These are phyloP conservation scores for Beauveria sp. DNA, from an alignment of 2,329 filamentous ascomycete genomes.

Conservation along the genomic window DNA sequence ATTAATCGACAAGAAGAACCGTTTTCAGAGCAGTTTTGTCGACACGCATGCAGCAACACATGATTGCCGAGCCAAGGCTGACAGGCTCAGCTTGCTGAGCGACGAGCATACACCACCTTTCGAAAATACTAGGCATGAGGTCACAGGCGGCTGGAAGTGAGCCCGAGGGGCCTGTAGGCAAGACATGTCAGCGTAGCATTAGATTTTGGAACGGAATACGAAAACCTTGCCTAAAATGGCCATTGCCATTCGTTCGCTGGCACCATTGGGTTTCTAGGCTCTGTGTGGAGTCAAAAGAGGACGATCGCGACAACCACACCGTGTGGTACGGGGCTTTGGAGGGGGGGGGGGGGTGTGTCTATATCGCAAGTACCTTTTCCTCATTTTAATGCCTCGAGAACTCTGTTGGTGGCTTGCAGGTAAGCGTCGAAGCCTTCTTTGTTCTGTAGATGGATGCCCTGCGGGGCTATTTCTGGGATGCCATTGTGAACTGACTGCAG, in stretches of 20 bases:
- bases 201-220: not conserved
- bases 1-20: not conserved
- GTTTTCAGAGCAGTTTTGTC: too few species aligned
- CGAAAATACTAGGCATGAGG: not conserved
- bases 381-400: not conserved
- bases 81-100: not conserved
- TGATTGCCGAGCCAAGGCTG: not conserved
- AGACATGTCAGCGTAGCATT: not conserved
- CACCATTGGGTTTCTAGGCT: not conserved
- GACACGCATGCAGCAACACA: not conserved
- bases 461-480: not conserved
- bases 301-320: not conserved
- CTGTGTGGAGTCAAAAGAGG: not conserved
- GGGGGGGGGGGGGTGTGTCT: not conserved
- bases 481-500: not conserved
- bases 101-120: not conserved
- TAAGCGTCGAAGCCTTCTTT: not conserved
- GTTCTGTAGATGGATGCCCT: not conserved
- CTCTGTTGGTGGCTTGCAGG: not conserved
- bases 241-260: not conserved
- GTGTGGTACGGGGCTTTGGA: too few species aligned
- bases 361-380: not conserved
- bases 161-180: not conserved
- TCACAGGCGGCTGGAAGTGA: not conserved
- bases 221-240: not conserved